Evolutionary conservation across 2,329 filamentous ascomycete genomes (phyloP), one percentile per base, ranked within the genome.

Genomic region (Claviceps sp.): DNA sequence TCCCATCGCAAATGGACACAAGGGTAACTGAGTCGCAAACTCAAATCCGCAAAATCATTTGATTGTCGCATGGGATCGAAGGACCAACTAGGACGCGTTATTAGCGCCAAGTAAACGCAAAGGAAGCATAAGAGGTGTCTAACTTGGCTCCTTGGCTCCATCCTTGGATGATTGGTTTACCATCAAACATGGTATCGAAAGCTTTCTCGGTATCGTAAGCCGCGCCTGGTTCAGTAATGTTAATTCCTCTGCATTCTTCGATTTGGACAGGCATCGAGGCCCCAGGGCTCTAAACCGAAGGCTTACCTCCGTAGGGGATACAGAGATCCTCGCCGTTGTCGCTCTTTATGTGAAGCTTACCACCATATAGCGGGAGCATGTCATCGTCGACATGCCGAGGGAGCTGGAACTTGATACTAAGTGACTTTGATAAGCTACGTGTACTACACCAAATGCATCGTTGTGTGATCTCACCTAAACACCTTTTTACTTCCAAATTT

Each of bases 291-390:
- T n/a, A 14, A 14, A 26, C 13, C 13, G 8, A 20, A 17, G 29
- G 53, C 58, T 45, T 54, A 63, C 66, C 66, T 60, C 64, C 66
- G 47, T 74, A 74, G 1, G 71, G 70, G 20, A 74, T 64, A 7
- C 66, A 66, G 2, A 74, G 59, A 13, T 62, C 56, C 50, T 73
- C 72, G 7, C 65, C 66, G 38, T 69, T 68, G 44, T 64, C 62
- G n/a, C 67, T 67, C 4, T 60, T 61, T 20, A 75, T 57, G 51
- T 66, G 62, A 22, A 74, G 60, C 55, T 73, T 73, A 20, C 72
- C 72, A 40, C 69, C 66, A 53, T 74, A 74, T 4, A 73, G 55
- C 0, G 71, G 71, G 44, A 74, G 57, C 43, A 61, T 59, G 23
- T 66, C 61, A 17, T 68, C 66, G 23, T 62, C 53, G 17, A 66